Evolutionary conservation across 495 filamentous ascomycete species (phyloP).

Genomic region (Evansstolkia leycettana): DNA sequence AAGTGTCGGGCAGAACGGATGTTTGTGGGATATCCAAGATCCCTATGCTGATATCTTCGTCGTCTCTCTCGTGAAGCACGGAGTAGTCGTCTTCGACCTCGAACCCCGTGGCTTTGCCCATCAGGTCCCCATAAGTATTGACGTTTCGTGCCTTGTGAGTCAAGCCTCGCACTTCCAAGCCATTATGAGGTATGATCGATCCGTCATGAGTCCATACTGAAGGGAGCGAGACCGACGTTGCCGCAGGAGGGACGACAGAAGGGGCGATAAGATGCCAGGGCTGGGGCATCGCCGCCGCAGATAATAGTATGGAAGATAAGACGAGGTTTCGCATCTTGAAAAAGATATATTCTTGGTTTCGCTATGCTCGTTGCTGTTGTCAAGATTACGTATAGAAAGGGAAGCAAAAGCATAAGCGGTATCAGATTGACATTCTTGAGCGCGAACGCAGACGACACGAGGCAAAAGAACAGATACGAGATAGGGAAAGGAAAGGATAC

Average conservation of each 20-base stretch:
- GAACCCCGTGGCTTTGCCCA: neutral
- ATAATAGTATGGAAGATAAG: neutral
- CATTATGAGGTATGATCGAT: neutral
- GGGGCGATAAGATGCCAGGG: neutral
- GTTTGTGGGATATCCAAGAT: too few species aligned
- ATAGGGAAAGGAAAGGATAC: too few species aligned
- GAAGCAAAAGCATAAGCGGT: too few species aligned
- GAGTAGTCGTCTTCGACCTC: neutral
- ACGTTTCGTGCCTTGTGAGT: too few species aligned
- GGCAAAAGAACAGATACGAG: too few species aligned
- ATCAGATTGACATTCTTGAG: too few species aligned
- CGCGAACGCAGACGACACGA: too few species aligned
- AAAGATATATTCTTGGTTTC: neutral
- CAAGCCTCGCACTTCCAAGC: too few species aligned
- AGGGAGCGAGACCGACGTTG: neutral
- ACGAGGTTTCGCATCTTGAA: neutral
- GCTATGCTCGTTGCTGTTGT: neutral
- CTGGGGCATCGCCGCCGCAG: neutral
- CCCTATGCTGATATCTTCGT: too few species aligned
- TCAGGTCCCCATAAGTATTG: neutral
- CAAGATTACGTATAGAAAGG: neutral
- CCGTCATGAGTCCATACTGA: neutral
- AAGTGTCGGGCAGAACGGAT: too few species aligned
- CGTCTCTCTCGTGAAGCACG: neutral
- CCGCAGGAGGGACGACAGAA: neutral